Base-by-base conservation (phyloP, 148 eudicot genomes). In the Pharnaceum exiguum region DNA sequence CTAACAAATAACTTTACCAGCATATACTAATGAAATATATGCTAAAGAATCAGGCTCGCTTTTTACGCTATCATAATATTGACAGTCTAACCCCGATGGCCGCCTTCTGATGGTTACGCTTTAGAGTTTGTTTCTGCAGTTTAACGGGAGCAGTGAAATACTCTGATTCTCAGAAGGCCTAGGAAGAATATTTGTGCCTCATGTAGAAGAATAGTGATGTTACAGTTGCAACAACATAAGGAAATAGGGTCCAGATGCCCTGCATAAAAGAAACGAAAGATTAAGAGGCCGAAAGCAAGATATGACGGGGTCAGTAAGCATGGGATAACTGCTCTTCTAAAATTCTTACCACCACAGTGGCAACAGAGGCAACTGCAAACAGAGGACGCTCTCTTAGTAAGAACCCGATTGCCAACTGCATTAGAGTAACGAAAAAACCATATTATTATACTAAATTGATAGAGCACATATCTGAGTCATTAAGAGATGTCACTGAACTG, bases 301-400 rank as follows among this genome's bases (percentile, higher is more conserved):
- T 29, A 13, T 0, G 22, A 24, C 22, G 21, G 12, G n/a, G n/a
- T n/a, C n/a, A 51, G 21, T 5, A 2, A 5, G 21, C 9, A 60
- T 2, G 4, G 6, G 13, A 48, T 23, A 3, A 27, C 13, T 48
- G 24, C 26, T 25, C 17, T 13, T n/a, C n/a, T 16, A 22, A 16
- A 45, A 33, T 29, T 13, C 73, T 36, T 77, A 87, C 97, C 84
- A 90, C 93, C 50, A 71, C 83, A 25, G 87, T 72, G 38, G 95
- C 97, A 67, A 87, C 95, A 18, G 93, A 84, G n/a, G 97, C 97
- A 26, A 90, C 42, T 17, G 97, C 93, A 60, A 90, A 81, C 5
- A 87, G 68, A 38, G 97, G 97, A 22, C 85, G 95, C 44, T 87
- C 87, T 68, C 93, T 72, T 65, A 90, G 58, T 43, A 90, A 56